Conservation (phyloP, 1,284 basidiomycete genomes). For the Grifola frondosa region DNA sequence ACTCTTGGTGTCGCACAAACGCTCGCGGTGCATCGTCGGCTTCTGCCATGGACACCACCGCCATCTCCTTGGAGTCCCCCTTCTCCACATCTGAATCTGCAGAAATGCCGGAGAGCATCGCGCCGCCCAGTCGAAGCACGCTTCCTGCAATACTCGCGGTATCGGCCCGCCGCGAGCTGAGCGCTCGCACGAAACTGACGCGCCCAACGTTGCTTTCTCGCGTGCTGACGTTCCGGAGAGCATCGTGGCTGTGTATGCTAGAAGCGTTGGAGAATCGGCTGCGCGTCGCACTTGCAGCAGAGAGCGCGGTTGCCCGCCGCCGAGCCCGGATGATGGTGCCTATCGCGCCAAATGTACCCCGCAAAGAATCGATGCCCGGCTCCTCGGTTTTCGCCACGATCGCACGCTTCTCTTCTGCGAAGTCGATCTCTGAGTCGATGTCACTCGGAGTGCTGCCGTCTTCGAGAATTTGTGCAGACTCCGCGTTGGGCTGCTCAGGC, state of each 20-base stretch:
- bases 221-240: slow-evolving; percentile 2
- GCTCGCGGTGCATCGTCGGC: too few relatives aligned
- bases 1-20: slow-evolving; percentile 11
- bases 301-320: slow-evolving; percentile 25
- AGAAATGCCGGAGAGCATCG: background rate
- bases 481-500: too few relatives aligned
- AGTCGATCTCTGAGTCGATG: slow-evolving; percentile 18
- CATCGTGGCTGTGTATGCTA: slow-evolving; percentile 14
- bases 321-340: slow-evolving; percentile 30
- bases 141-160: too few relatives aligned
- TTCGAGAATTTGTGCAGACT: slow-evolving; percentile 15
- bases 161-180: too few relatives aligned
- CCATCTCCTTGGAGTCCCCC: slow-evolving; percentile 1
- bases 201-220: too few relatives aligned
- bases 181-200: too few relatives aligned
- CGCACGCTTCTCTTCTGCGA: slow-evolving; percentile 19
- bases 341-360: slow-evolving; percentile 28
- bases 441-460: slow-evolving; percentile 11
- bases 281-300: slow-evolving; percentile 20
- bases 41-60: slow-evolving; percentile 12
- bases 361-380: slow-evolving; percentile 29
- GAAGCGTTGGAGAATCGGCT: slow-evolving; percentile 11
- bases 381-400: slow-evolving; percentile 30
- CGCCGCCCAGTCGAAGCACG: too few relatives aligned
- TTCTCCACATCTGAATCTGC: slow-evolving; percentile 13